A percentile compares a stretch with the other conserved stretches of the same genome.
phyloP scores from a whole-genome alignment of 768 basidiomycete species.

The Lactifluus hygrophoroides region DNA sequence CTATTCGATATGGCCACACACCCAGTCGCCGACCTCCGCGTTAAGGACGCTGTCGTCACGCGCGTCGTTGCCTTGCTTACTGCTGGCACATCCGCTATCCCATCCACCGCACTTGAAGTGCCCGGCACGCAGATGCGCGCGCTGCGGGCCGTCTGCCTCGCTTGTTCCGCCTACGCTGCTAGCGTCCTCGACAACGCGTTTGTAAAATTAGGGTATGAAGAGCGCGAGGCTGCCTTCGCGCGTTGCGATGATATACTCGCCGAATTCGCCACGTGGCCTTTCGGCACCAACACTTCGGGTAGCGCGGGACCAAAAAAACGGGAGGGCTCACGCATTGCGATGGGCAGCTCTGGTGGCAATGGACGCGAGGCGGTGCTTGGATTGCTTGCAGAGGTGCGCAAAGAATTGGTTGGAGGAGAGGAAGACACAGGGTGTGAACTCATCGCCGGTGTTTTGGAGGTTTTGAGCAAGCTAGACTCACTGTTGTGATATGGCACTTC shows the following conservation, averaged over 20 bases:
- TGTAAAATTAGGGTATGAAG: slow-evolving; percentile 81
- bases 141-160: slow-evolving; percentile 74
- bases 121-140: slow-evolving; percentile 76
- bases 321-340: slow-evolving; percentile 42
- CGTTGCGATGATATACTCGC: slow-evolving; percentile 90
- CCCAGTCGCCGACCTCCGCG: slow-evolving; percentile 87
- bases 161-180: slow-evolving; percentile 88
- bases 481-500: slow-evolving; percentile 40
- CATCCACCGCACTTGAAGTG: slow-evolving; percentile 61
- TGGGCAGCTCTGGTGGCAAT: slow-evolving; percentile 40
- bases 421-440: slow-evolving; percentile 88
- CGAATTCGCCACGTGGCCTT: slow-evolving; percentile 90
- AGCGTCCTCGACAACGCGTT: slow-evolving; percentile 95
- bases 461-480: slow-evolving; percentile 87
- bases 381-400: slow-evolving; percentile 62
- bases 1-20: slow-evolving; percentile 99
- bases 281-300: slow-evolving; percentile 36
- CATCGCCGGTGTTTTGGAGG: slow-evolving; percentile 86
- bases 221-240: slow-evolving; percentile 86
- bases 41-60: slow-evolving; percentile 76
- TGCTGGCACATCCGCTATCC: slow-evolving; percentile 72
- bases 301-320: slow-evolving; percentile 25
- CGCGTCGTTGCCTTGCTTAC: slow-evolving; percentile 76
- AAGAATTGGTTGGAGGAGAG: slow-evolving; percentile 53
- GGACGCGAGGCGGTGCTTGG: slow-evolving; percentile 66